Base-by-base conservation (phyloP, 768 basidiomycete genomes). In the Auricularia sp. region DNA sequence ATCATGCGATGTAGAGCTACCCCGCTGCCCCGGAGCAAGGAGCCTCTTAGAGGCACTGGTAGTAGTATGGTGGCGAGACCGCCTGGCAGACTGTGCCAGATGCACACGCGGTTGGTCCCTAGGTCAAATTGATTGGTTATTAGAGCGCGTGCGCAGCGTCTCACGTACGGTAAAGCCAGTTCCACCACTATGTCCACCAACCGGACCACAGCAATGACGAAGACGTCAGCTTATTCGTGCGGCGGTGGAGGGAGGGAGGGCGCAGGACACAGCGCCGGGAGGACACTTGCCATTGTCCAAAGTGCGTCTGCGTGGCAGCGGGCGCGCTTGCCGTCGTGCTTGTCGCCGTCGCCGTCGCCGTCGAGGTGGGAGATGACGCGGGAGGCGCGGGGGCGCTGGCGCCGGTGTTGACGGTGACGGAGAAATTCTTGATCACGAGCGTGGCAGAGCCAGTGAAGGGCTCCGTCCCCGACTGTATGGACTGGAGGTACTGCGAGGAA, bases 401-500 rank as follows among this genome's bases (percentile, higher is more conserved):
- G 16, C 54, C 36, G 24, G 68, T 68, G 13, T 56, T 69, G 63
- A 81, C 72, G 10, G 75, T 69, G 42, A 82, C 80, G 68, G 74
- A 78, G 71, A 76, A 82, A 66, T 69, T 74, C 54, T 69, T 67
- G 59, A 75, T 83, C 61, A 81, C 66, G 44, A 85, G 74, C 56
- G 71, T 76, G 39, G 83, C 84, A 33, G 73, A 73, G 42, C 84
- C 84, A 29, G 75, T 78, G 73, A 84, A 84, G 0, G 83, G 76
- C 71, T 84, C 84, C 2, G 82, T 82, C 21, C 84, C 84, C 1
- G 82, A 74, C 70, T 84, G 81, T 47, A 86, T 80, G 7, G 77
- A 73, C 73, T 85, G 83, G 56, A 85, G 70, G 67, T 73, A 84
- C 83, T 82, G 65, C 10, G 77, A 77, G 24, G 75, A 47, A 3